Conservation (phyloP, 2,329 filamentous ascomycete species). For the Colletotrichum costaricense region DNA sequence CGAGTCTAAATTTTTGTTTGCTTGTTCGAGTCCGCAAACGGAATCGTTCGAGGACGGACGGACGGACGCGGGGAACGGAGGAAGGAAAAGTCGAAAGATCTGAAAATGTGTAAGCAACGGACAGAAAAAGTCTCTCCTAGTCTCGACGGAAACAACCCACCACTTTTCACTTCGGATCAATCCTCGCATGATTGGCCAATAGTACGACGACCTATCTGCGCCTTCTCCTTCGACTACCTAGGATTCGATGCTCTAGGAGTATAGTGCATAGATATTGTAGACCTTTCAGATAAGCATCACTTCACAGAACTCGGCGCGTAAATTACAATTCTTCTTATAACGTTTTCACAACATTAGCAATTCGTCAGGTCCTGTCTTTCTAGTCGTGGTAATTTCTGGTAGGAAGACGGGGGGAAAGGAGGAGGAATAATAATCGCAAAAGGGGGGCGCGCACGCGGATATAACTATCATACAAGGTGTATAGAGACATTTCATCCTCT, state of each 20-base stretch:
- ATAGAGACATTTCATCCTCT: neutral
- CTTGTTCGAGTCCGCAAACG: conserved; percentile 13
- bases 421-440: neutral
- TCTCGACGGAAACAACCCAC: neutral
- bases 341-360: conserved; percentile 4
- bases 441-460: neutral
- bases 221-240: no score
- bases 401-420: neutral
- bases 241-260: no score
- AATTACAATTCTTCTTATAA: no score
- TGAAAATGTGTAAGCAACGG: neutral
- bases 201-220: neutral
- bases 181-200: neutral
- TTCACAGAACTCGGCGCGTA: no score
- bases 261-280: no score
- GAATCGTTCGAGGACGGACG: neutral
- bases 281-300: neutral
- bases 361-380: conserved; percentile 9
- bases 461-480: conserved; percentile 8
- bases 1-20: neutral
- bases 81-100: neutral
- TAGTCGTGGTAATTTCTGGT: neutral
- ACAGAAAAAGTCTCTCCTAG: neutral
- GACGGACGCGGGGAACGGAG: neutral
- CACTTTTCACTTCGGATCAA: no score